These are phyloP conservation scores for Stephanodiscus triporus DNA, from an alignment of 108 stramenopile species.

Conservation along the genomic window DNA sequence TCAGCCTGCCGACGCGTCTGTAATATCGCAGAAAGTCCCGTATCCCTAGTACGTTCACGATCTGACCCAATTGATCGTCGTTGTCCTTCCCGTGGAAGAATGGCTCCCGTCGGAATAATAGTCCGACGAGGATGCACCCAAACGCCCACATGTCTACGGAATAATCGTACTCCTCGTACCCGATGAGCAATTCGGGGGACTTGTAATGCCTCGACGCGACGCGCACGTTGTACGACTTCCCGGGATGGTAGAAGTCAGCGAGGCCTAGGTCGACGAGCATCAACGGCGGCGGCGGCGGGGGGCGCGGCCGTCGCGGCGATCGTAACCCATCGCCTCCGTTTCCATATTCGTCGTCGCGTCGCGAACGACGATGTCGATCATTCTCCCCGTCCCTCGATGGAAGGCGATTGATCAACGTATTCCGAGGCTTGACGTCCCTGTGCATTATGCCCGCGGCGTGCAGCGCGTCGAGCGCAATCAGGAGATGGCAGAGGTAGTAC, in stretches of 20 bases:
- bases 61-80: conserved; percentile 81
- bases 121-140: conserved; percentile 84
- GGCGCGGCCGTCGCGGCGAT: background rate
- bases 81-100: conserved; percentile 88
- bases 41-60: conserved; percentile 76
- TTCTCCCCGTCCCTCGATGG: background rate
- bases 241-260: conserved; percentile 91
- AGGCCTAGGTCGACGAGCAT: conserved; percentile 93
- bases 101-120: conserved; percentile 77
- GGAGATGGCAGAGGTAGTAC: conserved; percentile 87
- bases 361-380: background rate
- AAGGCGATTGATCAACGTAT: conserved; percentile 79
- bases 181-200: conserved; percentile 87
- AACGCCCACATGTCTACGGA: conserved; percentile 87
- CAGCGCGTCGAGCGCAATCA: conserved; percentile 83
- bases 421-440: conserved; percentile 94
- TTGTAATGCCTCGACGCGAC: conserved; percentile 94
- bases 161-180: conserved; percentile 79
- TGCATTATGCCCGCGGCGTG: conserved; percentile 92
- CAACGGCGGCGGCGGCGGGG: conserved; percentile 51
- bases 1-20: conserved; percentile 4
- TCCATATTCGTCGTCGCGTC: background rate
- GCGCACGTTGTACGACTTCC: conserved; percentile 85
- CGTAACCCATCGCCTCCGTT: background rate
- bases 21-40: conserved; percentile 68